These are phyloP conservation scores for Fusarium pininemorale DNA, from an alignment of 2,329 filamentous ascomycete genomes.

Conservation along the genomic window DNA sequence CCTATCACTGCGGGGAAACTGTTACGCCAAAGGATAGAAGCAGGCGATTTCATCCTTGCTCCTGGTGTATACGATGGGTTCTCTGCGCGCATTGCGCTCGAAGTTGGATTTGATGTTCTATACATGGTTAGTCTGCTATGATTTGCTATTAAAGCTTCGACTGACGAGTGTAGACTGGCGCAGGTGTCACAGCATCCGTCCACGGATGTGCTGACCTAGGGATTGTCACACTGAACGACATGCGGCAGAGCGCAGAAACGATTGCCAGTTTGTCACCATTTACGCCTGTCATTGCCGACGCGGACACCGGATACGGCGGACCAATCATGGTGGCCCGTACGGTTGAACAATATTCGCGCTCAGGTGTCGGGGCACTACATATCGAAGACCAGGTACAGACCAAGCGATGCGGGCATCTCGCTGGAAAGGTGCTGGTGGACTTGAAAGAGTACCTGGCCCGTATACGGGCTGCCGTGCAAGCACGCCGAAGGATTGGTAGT, in stretches of 20 bases:
- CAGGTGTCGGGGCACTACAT: slow-evolving; percentile 1
- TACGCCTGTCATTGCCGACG: neutral
- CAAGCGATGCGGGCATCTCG: neutral
- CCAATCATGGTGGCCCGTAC: slow-evolving; percentile 2
- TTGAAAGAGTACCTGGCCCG: neutral
- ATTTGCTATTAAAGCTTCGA: neutral
- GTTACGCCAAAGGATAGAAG: neutral
- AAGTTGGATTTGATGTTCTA: neutral
- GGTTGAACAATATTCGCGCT: neutral
- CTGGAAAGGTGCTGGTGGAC: neutral
- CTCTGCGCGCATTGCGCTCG: neutral
- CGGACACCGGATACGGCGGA: neutral
- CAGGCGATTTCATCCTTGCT: neutral
- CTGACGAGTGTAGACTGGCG: neutral
- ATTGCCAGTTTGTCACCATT: neutral
- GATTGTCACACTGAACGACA: slow-evolving; percentile 2
- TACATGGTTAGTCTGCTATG: slow-evolving; percentile 1
- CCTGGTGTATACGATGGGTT: neutral
- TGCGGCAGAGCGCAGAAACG: neutral
- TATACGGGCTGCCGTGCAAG: neutral
- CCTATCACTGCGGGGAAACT: neutral
- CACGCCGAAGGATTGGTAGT: neutral
- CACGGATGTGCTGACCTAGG: neutral
- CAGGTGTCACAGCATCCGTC: neutral
- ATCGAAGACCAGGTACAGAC: neutral